A percentile compares a stretch with the other conserved stretches of the same genome.
Conservation (phyloP, 2,329 filamentous ascomycete species). For the Aspergillus neotritici region DNA sequence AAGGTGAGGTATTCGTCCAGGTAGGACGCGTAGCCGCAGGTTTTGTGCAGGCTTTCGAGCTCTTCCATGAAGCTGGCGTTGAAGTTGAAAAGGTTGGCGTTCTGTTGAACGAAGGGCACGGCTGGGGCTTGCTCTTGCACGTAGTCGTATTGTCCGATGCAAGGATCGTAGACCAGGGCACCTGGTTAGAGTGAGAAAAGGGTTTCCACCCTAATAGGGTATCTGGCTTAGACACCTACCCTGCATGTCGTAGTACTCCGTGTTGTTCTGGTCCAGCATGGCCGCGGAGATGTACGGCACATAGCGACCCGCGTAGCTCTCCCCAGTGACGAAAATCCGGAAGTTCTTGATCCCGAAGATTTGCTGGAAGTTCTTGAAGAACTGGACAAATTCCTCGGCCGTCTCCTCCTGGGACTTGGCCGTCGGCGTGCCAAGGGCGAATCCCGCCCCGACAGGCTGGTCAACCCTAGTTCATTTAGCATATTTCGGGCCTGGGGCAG, state of each 20-base stretch:
- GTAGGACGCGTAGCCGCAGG: constrained; percentile 44
- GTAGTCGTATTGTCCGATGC: constrained; percentile 41
- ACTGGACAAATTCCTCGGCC: constrained; percentile 66
- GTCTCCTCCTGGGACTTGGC: constrained; percentile 63
- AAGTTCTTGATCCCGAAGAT: constrained; percentile 62
- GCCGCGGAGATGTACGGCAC: constrained; percentile 69
- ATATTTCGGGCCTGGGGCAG: neutral
- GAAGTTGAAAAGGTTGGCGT: constrained; percentile 42
- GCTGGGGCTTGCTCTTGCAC: constrained; percentile 31
- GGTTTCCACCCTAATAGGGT: neutral
- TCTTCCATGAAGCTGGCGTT: constrained; percentile 40
- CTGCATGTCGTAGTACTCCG: constrained; percentile 61
- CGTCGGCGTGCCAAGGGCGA: constrained; percentile 59
- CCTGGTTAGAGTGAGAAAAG: constrained; percentile 12
- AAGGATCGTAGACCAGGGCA: constrained; percentile 67
- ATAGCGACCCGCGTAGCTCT: constrained; percentile 65
- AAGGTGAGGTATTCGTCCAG: constrained; percentile 53
- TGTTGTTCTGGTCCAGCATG: constrained; percentile 66
- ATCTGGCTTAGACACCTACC: constrained; percentile 33
- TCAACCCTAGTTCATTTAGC: constrained; percentile 18
- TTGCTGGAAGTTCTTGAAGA: constrained; percentile 72
- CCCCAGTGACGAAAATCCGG: constrained; percentile 70
- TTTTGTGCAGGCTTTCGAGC: constrained; percentile 37
- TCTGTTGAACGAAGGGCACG: constrained; percentile 40
- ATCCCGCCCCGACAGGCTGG: constrained; percentile 57